A percentile compares a stretch with the other conserved stretches of the same genome.
Evolutionary conservation across 257 asterid species (phyloP).

Genomic region (Orobanche coerulescens): DNA sequence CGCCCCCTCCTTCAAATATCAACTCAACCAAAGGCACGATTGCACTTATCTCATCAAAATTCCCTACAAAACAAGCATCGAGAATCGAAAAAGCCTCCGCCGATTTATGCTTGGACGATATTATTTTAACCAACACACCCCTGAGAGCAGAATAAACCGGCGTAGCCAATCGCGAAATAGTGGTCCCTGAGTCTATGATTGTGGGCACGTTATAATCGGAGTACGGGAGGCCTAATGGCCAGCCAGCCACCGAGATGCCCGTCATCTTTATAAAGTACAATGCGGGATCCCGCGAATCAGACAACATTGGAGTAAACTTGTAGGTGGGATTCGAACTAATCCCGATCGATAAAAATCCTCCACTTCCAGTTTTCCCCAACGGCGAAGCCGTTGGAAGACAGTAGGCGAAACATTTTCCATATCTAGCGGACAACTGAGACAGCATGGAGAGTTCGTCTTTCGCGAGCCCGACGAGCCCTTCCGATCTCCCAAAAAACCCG

Average conservation of each 20-base stretch:
- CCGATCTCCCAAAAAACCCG: constrained; percentile 49
- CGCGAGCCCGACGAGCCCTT: constrained; percentile 46
- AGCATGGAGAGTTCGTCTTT: constrained; percentile 38
- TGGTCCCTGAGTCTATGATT: constrained; percentile 52
- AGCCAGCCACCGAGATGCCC: constrained; percentile 30
- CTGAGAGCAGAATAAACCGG: constrained; percentile 37
- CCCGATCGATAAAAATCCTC: constrained; percentile 46
- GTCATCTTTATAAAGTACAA: constrained; percentile 36
- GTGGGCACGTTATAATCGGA: constrained; percentile 34
- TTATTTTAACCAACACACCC: constrained; percentile 25
- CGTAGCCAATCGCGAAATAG: constrained; percentile 31
- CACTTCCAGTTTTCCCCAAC: constrained; percentile 30
- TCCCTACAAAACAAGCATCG: constrained; percentile 44
- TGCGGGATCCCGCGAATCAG: constrained; percentile 33
- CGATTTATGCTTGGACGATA: constrained; percentile 28
- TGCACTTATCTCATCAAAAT: constrained; percentile 19
- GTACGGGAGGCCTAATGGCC: constrained; percentile 22
- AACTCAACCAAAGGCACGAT: constrained; percentile 32
- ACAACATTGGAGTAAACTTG: constrained; percentile 47
- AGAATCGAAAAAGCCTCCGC: constrained; percentile 32
- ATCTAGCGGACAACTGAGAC: constrained; percentile 37
- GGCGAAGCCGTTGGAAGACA: constrained; percentile 42
- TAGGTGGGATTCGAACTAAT: constrained; percentile 19
- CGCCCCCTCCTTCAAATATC: constrained; percentile 43
- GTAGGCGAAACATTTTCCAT: constrained; percentile 40